Evolutionary conservation across 148 eudicot genomes (phyloP).

Genomic region (Vaccinium corymbosum): DNA sequence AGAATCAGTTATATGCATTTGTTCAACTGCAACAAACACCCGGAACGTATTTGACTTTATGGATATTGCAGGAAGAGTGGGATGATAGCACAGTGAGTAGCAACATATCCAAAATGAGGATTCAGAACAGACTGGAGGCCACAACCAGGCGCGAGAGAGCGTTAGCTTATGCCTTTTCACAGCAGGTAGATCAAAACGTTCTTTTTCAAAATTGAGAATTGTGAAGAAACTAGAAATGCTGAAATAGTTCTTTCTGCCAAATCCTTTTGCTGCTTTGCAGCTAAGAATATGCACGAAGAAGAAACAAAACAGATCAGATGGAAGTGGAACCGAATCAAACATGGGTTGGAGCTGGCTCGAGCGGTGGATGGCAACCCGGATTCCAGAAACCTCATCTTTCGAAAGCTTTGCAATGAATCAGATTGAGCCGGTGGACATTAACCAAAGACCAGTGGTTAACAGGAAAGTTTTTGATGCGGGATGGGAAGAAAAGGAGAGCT

Average conservation of each 20-base stretch:
- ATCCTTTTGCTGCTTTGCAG: slow-evolving; percentile 46
- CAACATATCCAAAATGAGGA: slow-evolving; percentile 56
- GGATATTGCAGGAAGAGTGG: slow-evolving; percentile 62
- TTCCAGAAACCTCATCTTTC: slow-evolving; percentile 38
- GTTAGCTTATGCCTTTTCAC: slow-evolving; percentile 84
- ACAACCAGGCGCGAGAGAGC: slow-evolving; percentile 89
- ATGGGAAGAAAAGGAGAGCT: slow-evolving; percentile 77
- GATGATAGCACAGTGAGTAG: slow-evolving; percentile 77
- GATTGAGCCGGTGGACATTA: slow-evolving; percentile 25
- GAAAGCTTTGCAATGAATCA: slow-evolving; percentile 38
- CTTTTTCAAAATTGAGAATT: background rate
- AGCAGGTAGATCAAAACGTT: slow-evolving; percentile 48
- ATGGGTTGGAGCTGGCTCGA: slow-evolving; percentile 88
- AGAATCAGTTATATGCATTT: background rate
- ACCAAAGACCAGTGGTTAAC: slow-evolving; percentile 25
- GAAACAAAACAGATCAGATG: slow-evolving; percentile 42
- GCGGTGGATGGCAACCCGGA: slow-evolving; percentile 91
- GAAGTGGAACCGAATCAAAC: slow-evolving; percentile 48
- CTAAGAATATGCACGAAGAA: slow-evolving; percentile 72
- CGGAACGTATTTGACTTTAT: background rate
- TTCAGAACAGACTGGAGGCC: slow-evolving; percentile 66
- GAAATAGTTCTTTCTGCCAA: background rate
- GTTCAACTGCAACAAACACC: background rate
- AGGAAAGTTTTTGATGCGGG: slow-evolving; percentile 42
- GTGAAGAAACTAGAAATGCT: background rate